These are phyloP conservation scores for Vitis rotundifolia DNA, from an alignment of 164 flowering plant species.

Conservation along the genomic window DNA sequence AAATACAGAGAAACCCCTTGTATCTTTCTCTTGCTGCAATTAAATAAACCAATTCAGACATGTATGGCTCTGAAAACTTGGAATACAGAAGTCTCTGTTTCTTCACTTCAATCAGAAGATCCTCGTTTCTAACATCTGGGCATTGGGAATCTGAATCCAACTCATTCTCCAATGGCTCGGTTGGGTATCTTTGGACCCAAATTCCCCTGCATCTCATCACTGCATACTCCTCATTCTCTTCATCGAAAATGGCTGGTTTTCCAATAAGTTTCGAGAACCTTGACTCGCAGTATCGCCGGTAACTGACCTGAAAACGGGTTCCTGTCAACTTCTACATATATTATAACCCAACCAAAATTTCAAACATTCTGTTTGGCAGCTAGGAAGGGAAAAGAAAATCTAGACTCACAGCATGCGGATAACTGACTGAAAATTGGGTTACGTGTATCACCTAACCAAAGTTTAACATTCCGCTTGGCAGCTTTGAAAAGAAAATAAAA, in stretches of 20 bases:
- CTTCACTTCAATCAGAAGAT: constrained; percentile 38
- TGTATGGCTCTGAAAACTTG: constrained; percentile 59
- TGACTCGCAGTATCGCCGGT: constrained; percentile 63
- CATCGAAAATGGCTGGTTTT: constrained; percentile 69
- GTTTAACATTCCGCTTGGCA: too few relatives aligned
- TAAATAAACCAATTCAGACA: constrained; percentile 65
- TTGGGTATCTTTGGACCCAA: constrained; percentile 68
- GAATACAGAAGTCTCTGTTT: constrained; percentile 40
- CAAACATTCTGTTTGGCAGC: background rate
- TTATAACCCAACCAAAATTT: background rate
- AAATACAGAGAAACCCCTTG: constrained; percentile 54
- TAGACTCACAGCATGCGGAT: too few relatives aligned
- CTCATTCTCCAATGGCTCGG: constrained; percentile 73
- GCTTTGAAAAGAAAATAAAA: too few relatives aligned
- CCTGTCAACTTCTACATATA: background rate
- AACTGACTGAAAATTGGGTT: too few relatives aligned
- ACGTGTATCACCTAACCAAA: too few relatives aligned
- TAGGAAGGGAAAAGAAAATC: background rate
- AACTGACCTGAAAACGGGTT: constrained; percentile 47
- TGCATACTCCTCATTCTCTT: constrained; percentile 89
- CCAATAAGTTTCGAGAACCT: constrained; percentile 71
- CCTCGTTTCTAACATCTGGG: constrained; percentile 18
- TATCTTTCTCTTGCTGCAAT: constrained; percentile 80
- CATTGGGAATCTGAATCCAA: constrained; percentile 17
- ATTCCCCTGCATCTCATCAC: constrained; percentile 65